Conservation (phyloP, 2,329 filamentous ascomycete species). For the Alternaria conjuncta region DNA sequence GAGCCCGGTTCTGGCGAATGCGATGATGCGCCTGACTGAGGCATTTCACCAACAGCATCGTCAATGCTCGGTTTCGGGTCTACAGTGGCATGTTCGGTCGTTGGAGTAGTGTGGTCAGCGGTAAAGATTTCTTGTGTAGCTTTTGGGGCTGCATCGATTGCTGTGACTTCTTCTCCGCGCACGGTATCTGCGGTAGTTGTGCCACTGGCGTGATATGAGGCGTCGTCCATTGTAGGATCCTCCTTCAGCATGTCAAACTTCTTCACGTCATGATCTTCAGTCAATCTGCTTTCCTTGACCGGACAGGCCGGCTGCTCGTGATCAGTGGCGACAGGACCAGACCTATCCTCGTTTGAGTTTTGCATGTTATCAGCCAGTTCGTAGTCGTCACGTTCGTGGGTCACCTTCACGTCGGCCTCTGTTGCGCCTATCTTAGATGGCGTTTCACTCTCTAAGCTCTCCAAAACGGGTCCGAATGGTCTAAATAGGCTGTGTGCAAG, state of each 20-base stretch:
- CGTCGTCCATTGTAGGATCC: slow-evolving; percentile 4
- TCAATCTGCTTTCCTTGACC: background rate
- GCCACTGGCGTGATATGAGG: background rate
- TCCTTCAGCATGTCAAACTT: slow-evolving; percentile 23
- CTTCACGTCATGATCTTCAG: background rate
- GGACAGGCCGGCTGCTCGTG: slow-evolving; percentile 25
- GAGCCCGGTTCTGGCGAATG: background rate
- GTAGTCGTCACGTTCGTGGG: slow-evolving; percentile 23
- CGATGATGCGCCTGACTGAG: background rate
- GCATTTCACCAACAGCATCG: background rate
- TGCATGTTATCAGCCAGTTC: slow-evolving; percentile 33
- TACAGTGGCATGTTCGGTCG: background rate
- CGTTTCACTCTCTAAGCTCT: slow-evolving; percentile 30
- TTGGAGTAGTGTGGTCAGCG: background rate
- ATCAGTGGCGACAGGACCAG: slow-evolving; percentile 30
- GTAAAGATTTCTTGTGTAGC: background rate
- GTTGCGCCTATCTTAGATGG: slow-evolving; percentile 10
- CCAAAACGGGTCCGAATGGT: slow-evolving; percentile 36
- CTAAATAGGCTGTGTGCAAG: slow-evolving; percentile 41
- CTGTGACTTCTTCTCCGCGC: background rate
- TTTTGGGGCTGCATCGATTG: background rate
- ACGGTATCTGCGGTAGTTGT: background rate
- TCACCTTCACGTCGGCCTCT: slow-evolving; percentile 10
- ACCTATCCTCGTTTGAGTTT: slow-evolving; percentile 36
- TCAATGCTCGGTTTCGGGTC: background rate